These are phyloP conservation scores for Prunus padus DNA, from an alignment of 306 rosid genomes.

Conservation along the genomic window DNA sequence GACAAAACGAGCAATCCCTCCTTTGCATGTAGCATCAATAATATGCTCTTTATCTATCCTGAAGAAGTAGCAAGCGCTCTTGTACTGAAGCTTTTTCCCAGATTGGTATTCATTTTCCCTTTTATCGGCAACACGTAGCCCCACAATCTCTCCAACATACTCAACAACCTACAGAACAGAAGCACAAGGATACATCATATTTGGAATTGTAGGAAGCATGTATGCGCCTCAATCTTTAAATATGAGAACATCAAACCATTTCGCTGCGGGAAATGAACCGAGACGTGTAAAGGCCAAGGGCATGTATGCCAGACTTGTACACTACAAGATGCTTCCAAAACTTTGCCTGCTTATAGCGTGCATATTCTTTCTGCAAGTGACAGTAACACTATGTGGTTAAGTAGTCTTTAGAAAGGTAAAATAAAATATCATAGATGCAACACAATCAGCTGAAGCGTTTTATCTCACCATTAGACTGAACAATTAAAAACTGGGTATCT, in stretches of 20 bases:
- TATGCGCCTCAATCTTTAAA: slow-evolving; percentile 2
- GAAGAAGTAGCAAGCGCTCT: slow-evolving; percentile 79
- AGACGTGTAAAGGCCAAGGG: slow-evolving; percentile 76
- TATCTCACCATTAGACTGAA: no score
- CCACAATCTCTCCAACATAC: slow-evolving; percentile 76
- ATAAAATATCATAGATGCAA: not conserved
- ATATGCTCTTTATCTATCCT: slow-evolving; percentile 66
- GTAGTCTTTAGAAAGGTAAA: not conserved
- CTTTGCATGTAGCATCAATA: slow-evolving; percentile 73
- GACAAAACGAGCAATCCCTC: slow-evolving; percentile 76
- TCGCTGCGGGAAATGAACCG: slow-evolving; percentile 58
- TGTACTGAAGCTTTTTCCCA: slow-evolving; percentile 65
- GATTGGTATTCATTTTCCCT: slow-evolving; percentile 68
- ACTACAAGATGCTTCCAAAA: slow-evolving; percentile 64
- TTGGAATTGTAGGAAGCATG: not conserved
- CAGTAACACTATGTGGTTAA: slow-evolving; percentile 2
- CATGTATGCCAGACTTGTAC: slow-evolving; percentile 79
- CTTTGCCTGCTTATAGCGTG: slow-evolving; percentile 52
- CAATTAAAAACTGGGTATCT: no score
- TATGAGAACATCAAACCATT: slow-evolving; percentile 47
- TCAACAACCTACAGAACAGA: slow-evolving; percentile 54
- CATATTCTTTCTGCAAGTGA: slow-evolving; percentile 58
- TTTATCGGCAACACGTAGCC: slow-evolving; percentile 57
- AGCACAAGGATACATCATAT: slow-evolving; percentile 20
- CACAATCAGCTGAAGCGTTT: not conserved